Conservation (phyloP, 352 stramenopile genomes). For the Pseudoperonospora humuli region DNA sequence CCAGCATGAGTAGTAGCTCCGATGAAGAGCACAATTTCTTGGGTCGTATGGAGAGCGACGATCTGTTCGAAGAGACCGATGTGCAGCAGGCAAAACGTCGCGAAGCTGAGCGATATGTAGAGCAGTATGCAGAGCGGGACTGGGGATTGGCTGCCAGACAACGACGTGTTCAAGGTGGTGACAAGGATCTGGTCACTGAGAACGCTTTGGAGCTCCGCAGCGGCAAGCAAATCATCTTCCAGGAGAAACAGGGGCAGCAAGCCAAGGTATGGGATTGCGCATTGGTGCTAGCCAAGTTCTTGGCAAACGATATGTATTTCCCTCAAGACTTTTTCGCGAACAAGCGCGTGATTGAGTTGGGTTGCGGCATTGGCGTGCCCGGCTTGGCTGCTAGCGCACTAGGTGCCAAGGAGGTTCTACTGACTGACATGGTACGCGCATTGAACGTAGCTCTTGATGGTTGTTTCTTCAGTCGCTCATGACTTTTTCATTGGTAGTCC, state of each 20-base stretch:
- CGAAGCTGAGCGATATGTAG: conserved; percentile 26
- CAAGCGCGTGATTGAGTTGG: conserved; percentile 50
- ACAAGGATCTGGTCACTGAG: conserved; percentile 28
- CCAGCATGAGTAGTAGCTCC: conserved; percentile 16
- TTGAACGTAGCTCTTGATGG: neutral
- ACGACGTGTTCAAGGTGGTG: conserved; percentile 13
- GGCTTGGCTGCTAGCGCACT: conserved; percentile 36
- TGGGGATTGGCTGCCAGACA: conserved; percentile 36
- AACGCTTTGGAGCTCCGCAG: conserved; percentile 21
- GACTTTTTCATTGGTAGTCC: conserved; percentile 11
- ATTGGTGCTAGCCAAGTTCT: conserved; percentile 45
- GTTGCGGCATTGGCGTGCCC: conserved; percentile 49
- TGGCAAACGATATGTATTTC: conserved; percentile 30
- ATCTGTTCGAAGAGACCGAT: conserved; percentile 33
- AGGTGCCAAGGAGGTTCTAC: conserved; percentile 30
- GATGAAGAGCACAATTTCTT: conserved; percentile 37
- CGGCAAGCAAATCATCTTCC: conserved; percentile 24
- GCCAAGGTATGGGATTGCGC: conserved; percentile 56
- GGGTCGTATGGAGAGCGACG: conserved; percentile 27
- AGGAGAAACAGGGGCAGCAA: conserved; percentile 49
- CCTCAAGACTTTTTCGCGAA: conserved; percentile 30
- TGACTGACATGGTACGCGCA: conserved; percentile 39
- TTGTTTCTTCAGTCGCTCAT: conserved; percentile 3
- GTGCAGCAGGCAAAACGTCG: conserved; percentile 28
- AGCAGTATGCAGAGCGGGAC: conserved; percentile 29